Conservation (phyloP, 2,329 filamentous ascomycete species). For the Fusarium paranaense region DNA sequence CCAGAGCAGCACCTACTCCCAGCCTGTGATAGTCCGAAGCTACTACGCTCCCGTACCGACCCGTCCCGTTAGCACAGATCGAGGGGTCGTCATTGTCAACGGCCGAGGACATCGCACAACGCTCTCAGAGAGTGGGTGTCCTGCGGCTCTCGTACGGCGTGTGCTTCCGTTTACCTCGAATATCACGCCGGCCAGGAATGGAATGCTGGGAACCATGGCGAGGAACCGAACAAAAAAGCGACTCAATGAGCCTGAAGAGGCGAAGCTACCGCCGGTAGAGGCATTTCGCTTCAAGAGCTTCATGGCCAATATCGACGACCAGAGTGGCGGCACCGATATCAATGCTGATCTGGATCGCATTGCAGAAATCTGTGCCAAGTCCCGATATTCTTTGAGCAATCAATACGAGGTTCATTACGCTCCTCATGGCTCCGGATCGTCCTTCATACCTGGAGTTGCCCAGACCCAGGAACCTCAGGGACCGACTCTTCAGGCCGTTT, state of each 20-base stretch:
- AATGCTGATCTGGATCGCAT: conserved; percentile 72
- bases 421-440: conserved; percentile 69
- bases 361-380: conserved; percentile 74
- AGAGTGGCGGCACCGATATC: conserved; percentile 59
- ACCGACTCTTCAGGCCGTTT: conserved; percentile 68
- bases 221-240: conserved; percentile 56
- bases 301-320: conserved; percentile 65
- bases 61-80: conserved; percentile 47
- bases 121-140: conserved; percentile 44
- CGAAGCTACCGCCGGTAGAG: conserved; percentile 69
- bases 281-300: conserved; percentile 75
- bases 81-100: conserved; percentile 46
- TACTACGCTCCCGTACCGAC: conserved; percentile 63
- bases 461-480: conserved; percentile 53
- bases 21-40: conserved; percentile 74
- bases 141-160: conserved; percentile 45
- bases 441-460: conserved; percentile 54
- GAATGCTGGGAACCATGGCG: conserved; percentile 57
- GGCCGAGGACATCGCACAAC: conserved; percentile 43
- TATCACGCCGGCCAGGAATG: conserved; percentile 50
- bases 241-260: conserved; percentile 47
- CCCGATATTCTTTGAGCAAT: conserved; percentile 73
- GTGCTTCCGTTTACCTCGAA: conserved; percentile 50
- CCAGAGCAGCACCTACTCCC: conserved; percentile 69
- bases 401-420: conserved; percentile 75